These are phyloP conservation scores for Podochytrium sp. DNA, from an alignment of 192 early-diverging fungal species.

Conservation along the genomic window DNA sequence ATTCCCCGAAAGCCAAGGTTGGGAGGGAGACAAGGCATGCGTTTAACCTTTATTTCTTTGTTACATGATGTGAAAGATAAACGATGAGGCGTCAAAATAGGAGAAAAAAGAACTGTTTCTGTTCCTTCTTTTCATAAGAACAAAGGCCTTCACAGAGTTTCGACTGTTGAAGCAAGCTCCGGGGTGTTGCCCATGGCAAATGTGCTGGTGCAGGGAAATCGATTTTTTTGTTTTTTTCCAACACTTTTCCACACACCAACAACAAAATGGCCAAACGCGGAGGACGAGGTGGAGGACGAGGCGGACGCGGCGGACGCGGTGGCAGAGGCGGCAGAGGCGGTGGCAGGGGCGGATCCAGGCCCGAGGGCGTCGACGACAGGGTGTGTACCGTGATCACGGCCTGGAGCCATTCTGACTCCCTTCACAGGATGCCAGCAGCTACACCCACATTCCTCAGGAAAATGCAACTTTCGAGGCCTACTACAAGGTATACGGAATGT, in stretches of 20 bases:
- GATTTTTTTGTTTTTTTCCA: slow-evolving; percentile 18
- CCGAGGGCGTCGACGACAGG: background rate
- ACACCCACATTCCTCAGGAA: slow-evolving; percentile 51
- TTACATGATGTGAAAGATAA: too few species aligned
- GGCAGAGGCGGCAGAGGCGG: background rate
- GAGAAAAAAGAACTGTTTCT: too few species aligned
- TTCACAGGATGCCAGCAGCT: slow-evolving; percentile 28
- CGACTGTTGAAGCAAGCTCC: too few species aligned
- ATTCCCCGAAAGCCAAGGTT: too few species aligned
- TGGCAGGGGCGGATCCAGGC: background rate
- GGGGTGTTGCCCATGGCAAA: too few species aligned
- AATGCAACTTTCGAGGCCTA: slow-evolving; percentile 70
- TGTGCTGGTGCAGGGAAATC: too few species aligned
- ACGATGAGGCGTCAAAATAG: too few species aligned
- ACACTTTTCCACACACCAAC: background rate
- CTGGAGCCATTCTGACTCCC: background rate
- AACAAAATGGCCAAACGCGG: background rate
- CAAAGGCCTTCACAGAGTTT: too few species aligned
- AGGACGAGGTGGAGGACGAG: slow-evolving; percentile 8
- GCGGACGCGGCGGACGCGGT: slow-evolving; percentile 13
- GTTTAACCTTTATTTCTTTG: too few species aligned
- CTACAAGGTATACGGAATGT: slow-evolving; percentile 59
- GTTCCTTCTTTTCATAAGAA: too few species aligned
- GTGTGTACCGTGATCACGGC: background rate
- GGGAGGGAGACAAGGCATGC: too few species aligned